phyloP scores from a whole-genome alignment of 2,329 filamentous ascomycete genomes.

The Nothomitra cinnamomea region DNA sequence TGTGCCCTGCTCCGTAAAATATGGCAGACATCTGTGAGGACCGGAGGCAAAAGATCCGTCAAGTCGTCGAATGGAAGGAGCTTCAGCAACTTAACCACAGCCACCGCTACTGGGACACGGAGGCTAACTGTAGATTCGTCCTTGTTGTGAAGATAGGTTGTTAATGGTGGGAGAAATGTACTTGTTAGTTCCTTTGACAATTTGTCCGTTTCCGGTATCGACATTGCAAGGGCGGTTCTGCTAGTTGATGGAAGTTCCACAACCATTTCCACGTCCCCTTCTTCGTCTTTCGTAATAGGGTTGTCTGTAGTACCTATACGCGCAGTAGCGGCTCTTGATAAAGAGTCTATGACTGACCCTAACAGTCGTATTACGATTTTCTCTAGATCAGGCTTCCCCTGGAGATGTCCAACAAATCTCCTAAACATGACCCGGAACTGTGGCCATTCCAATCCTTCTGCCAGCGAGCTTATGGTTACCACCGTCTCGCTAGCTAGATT shows the following conservation, averaged over 20 bases:
- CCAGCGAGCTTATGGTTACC: slow-evolving; percentile 58
- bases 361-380: slow-evolving; percentile 75
- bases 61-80: slow-evolving; percentile 60
- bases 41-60: slow-evolving; percentile 56
- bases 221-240: slow-evolving; percentile 33
- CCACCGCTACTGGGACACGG: slow-evolving; percentile 76
- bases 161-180: slow-evolving; percentile 59
- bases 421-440: slow-evolving; percentile 76
- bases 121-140: slow-evolving; percentile 89
- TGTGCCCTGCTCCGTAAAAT: slow-evolving; percentile 79
- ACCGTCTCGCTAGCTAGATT: slow-evolving; percentile 76
- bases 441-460: slow-evolving; percentile 68
- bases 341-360: slow-evolving; percentile 61
- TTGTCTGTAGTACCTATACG: slow-evolving; percentile 16
- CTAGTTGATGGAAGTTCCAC: slow-evolving; percentile 12
- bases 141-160: slow-evolving; percentile 81
- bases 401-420: slow-evolving; percentile 68
- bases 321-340: slow-evolving; percentile 37
- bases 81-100: slow-evolving; percentile 72
- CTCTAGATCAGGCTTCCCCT: slow-evolving; percentile 63
- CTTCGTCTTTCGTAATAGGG: slow-evolving; percentile 6
- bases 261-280: background rate
- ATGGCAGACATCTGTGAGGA: slow-evolving; percentile 82
- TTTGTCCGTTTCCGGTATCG: slow-evolving; percentile 49
- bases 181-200: slow-evolving; percentile 50